Conservation (phyloP, 2,329 filamentous ascomycete genomes). For the Ophiostoma tasmaniense region DNA sequence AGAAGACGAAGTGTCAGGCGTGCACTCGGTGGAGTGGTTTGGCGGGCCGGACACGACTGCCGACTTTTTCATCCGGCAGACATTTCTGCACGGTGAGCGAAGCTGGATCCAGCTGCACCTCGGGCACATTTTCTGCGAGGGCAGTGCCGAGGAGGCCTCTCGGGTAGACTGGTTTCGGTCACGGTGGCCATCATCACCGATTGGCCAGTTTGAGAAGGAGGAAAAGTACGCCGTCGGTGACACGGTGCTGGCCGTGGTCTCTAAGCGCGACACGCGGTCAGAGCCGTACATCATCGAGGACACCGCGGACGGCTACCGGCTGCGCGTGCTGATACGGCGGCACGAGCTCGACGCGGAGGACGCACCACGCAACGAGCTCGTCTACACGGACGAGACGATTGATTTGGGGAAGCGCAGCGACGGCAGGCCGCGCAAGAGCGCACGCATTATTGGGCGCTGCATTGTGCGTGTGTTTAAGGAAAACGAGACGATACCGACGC, state of each 20-base stretch:
- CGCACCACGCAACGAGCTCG: conserved; percentile 47
- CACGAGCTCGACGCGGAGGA: conserved; percentile 27
- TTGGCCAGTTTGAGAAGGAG: conserved; percentile 4
- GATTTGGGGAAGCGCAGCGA: conserved; percentile 26
- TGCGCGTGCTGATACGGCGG: conserved; percentile 49
- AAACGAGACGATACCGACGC: conserved; percentile 42
- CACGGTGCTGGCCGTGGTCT: conserved; percentile 44
- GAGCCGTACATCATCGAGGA: conserved; percentile 54
- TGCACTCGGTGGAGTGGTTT: conserved; percentile 52
- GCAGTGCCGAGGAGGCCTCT: conserved; percentile 11
- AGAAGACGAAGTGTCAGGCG: conserved; percentile 47
- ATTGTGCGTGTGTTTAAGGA: conserved; percentile 47
- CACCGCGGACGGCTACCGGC: conserved; percentile 27
- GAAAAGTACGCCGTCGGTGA: conserved; percentile 43
- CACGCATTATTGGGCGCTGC: conserved; percentile 47
- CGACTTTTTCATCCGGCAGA: conserved; percentile 63
- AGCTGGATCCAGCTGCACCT: conserved; percentile 52
- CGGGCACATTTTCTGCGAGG: conserved; percentile 45
- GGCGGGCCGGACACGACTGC: conserved; percentile 36
- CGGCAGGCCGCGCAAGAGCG: neutral
- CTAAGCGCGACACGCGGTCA: conserved; percentile 31
- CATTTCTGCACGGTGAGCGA: conserved; percentile 51
- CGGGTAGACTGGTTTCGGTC: neutral
- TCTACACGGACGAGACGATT: conserved; percentile 43
- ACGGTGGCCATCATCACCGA: neutral